phyloP scores from a whole-genome alignment of 768 basidiomycete genomes.

The Termitomyces sp. region DNA sequence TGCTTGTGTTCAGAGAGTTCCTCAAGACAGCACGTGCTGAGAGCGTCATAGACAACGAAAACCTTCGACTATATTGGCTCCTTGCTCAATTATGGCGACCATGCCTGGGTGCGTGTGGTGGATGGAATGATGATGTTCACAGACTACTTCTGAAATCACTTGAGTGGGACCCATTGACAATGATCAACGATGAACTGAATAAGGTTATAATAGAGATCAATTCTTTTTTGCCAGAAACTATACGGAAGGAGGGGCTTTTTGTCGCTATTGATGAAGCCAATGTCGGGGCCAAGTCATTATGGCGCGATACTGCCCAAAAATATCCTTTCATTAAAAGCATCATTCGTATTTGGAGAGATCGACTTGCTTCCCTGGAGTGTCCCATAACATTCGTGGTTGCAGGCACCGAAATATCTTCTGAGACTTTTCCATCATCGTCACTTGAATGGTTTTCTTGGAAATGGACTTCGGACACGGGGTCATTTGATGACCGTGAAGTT shows the following conservation, averaged over 20 bases:
- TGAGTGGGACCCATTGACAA: neutral
- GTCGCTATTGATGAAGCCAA: conserved; percentile 1
- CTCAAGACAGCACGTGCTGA: neutral
- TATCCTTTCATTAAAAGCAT: neutral
- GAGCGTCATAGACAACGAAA: neutral
- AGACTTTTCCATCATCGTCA: neutral
- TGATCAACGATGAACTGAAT: neutral
- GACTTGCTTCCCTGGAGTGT: neutral
- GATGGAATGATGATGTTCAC: neutral
- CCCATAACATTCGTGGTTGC: conserved; percentile 1
- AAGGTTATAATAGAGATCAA: neutral
- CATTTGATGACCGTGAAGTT: neutral
- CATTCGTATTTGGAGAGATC: neutral
- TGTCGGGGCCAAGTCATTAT: neutral
- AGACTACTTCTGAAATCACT: neutral
- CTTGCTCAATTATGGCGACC: neutral
- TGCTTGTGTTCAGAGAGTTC: neutral
- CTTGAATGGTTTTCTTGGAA: conserved; percentile 1
- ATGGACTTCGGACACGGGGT: neutral
- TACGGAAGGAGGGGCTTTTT: neutral
- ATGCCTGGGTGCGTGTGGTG: neutral
- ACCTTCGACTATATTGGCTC: neutral
- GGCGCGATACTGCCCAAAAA: neutral
- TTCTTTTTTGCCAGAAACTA: neutral
- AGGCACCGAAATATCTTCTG: neutral